Conservation (phyloP, 257 asterid genomes). For the Nicotiana obtusifolia region DNA sequence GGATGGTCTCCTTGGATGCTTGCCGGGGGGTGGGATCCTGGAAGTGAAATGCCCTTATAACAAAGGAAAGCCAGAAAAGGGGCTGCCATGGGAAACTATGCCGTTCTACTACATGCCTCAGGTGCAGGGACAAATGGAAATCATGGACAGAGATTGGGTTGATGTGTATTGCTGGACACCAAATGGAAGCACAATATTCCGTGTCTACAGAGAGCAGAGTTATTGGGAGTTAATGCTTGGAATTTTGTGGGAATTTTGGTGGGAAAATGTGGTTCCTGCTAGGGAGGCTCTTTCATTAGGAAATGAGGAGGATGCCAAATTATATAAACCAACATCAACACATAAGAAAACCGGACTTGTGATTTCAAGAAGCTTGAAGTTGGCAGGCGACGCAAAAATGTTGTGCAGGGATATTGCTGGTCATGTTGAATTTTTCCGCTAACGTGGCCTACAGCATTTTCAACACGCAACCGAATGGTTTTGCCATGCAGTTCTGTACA, state of each 20-base stretch:
- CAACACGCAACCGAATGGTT: background rate
- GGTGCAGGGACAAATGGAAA: slow-evolving; percentile 98
- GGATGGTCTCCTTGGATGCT: slow-evolving; percentile 68
- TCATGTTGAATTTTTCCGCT: slow-evolving; percentile 50
- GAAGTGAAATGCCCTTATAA: slow-evolving; percentile 96
- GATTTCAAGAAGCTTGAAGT: slow-evolving; percentile 61
- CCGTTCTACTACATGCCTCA: slow-evolving; percentile 98
- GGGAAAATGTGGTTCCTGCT: slow-evolving; percentile 91
- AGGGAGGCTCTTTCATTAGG: slow-evolving; percentile 63
- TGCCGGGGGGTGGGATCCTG: slow-evolving; percentile 69
- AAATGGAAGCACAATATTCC: slow-evolving; percentile 77
- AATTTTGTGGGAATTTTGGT: slow-evolving; percentile 83
- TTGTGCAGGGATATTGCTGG: slow-evolving; percentile 87
- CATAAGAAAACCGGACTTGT: slow-evolving; percentile 70
- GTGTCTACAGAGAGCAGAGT: slow-evolving; percentile 56
- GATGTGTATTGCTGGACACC: slow-evolving; percentile 97
- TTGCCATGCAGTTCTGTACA: background rate
- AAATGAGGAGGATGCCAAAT: slow-evolving; percentile 52
- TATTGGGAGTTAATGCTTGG: slow-evolving; percentile 75
- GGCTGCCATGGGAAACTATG: slow-evolving; percentile 71
- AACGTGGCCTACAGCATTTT: background rate
- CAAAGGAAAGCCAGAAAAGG: slow-evolving; percentile 80
- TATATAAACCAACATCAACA: slow-evolving; percentile 56
- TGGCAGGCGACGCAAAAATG: slow-evolving; percentile 70
- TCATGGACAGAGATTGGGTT: slow-evolving; percentile 84